Evolutionary conservation across 2,329 filamentous ascomycete species (phyloP).

Genomic region (Aspergillus persii): DNA sequence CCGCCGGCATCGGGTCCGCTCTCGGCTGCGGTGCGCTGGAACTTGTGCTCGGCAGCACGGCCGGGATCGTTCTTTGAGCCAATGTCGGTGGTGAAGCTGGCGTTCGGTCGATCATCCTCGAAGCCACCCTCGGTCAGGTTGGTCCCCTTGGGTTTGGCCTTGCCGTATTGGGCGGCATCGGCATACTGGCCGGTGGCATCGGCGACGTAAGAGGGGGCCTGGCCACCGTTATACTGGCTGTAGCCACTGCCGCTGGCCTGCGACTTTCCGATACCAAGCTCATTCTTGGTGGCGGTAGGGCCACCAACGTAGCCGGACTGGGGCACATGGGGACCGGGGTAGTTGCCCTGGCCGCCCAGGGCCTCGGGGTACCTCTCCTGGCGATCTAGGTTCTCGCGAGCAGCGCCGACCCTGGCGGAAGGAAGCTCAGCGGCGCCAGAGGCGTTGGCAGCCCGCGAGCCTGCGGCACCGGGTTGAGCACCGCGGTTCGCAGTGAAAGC

Average conservation of each 20-base stretch:
- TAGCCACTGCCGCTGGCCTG: conserved; percentile 26
- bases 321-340: conserved; percentile 35
- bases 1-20: conserved; percentile 27
- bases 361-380: conserved; percentile 44
- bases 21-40: conserved; percentile 31
- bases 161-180: conserved; percentile 27
- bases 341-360: conserved; percentile 39
- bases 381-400: conserved; percentile 44
- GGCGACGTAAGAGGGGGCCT: not conserved
- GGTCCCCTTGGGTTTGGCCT: conserved; percentile 50
- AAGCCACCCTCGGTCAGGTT: conserved; percentile 52
- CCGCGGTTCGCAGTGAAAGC: conserved; percentile 60
- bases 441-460: conserved; percentile 55
- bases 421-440: conserved; percentile 52
- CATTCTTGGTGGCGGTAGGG: conserved; percentile 30
- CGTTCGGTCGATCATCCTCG: conserved; percentile 43
- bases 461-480: conserved; percentile 50
- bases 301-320: conserved; percentile 36
- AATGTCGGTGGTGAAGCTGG: conserved; percentile 53
- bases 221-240: conserved; percentile 22
- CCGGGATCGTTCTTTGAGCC: conserved; percentile 57
- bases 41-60: conserved; percentile 43
- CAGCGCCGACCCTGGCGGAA: conserved; percentile 47
- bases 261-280: conserved; percentile 23
- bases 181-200: conserved; percentile 21